These are phyloP conservation scores for Phialemoniopsis sp. DNA, from an alignment of 2,329 filamentous ascomycete genomes.

Conservation along the genomic window DNA sequence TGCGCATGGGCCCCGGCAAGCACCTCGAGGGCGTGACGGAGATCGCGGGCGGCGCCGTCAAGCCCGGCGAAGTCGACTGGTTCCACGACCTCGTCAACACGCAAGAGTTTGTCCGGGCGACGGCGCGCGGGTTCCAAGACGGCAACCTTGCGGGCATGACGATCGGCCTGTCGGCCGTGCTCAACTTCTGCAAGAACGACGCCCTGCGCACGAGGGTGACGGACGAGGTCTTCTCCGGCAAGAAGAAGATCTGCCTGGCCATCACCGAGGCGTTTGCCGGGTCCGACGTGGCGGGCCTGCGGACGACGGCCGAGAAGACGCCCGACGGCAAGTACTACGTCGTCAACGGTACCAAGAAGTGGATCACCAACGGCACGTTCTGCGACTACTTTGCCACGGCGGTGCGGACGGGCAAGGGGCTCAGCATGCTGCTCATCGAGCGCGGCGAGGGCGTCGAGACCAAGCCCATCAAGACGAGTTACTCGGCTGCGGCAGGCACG, in stretches of 20 bases:
- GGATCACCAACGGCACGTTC: conserved; percentile 75
- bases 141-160: conserved; percentile 86
- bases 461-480: conserved; percentile 74
- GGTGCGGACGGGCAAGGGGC: conserved; percentile 73
- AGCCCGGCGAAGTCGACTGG: conserved; percentile 81
- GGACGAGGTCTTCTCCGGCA: conserved; percentile 69
- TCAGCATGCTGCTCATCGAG: conserved; percentile 73
- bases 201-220: conserved; percentile 63
- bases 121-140: conserved; percentile 78
- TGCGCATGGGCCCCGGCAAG: conserved; percentile 79
- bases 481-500: conserved; percentile 75
- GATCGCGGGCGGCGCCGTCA: conserved; percentile 64
- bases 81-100: conserved; percentile 76
- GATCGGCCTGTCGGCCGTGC: conserved; percentile 74
- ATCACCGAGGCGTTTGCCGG: conserved; percentile 89
- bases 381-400: conserved; percentile 80
- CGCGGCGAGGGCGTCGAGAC: conserved; percentile 72
- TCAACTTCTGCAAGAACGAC: conserved; percentile 71
- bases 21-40: conserved; percentile 66
- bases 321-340: conserved; percentile 70
- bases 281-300: conserved; percentile 73
- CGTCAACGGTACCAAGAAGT: conserved; percentile 75
- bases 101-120: conserved; percentile 69
- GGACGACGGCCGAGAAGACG: conserved; percentile 75
- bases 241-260: conserved; percentile 85